These are phyloP conservation scores for Nitzschia sp. DNA, from an alignment of 108 stramenopile genomes.

Conservation along the genomic window DNA sequence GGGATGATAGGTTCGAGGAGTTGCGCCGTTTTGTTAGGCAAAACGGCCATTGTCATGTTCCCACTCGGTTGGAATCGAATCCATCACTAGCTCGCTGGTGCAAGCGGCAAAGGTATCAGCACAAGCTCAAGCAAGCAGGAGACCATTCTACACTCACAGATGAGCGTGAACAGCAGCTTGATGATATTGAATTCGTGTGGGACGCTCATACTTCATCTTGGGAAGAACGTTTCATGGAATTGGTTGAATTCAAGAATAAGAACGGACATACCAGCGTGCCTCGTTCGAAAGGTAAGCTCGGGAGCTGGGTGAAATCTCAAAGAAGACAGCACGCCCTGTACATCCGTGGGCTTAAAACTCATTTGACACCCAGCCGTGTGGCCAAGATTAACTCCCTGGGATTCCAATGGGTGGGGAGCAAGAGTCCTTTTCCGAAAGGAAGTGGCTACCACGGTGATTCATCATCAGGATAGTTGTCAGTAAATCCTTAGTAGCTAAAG, in stretches of 20 bases:
- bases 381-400: constrained; percentile 27
- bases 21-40: constrained; percentile 1
- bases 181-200: constrained; percentile 33
- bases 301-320: constrained; percentile 27
- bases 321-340: constrained; percentile 28
- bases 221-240: constrained; percentile 29
- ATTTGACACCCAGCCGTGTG: constrained; percentile 25
- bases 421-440: not conserved
- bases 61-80: not conserved
- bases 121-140: constrained; percentile 26
- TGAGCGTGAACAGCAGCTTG: constrained; percentile 28
- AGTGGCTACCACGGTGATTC: not conserved
- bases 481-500: too few relatives aligned
- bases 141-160: constrained; percentile 19
- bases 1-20: constrained; percentile 31
- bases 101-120: constrained; percentile 31
- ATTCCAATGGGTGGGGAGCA: constrained; percentile 23
- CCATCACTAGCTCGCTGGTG: constrained; percentile 29
- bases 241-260: constrained; percentile 18
- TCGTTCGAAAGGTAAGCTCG: constrained; percentile 5
- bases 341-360: constrained; percentile 2
- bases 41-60: constrained; percentile 11
- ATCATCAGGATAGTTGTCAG: too few relatives aligned
- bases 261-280: constrained; percentile 38
- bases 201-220: constrained; percentile 24